phyloP scores from a whole-genome alignment of 176 grass and related monocot genomes.

The Eleusine coracana region DNA sequence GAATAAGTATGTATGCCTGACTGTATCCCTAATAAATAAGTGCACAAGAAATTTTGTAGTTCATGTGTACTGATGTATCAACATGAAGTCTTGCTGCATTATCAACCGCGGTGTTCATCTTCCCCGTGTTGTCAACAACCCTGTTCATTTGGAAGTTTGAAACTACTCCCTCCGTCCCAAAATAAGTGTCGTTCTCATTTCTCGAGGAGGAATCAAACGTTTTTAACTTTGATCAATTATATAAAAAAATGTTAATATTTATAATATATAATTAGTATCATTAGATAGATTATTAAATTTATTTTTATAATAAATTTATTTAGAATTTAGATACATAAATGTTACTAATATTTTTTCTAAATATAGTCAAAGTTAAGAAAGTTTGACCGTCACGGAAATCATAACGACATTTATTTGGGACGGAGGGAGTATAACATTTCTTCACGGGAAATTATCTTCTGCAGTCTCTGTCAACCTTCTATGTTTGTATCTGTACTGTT shows the following conservation, averaged over 20 bases:
- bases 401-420: too few relatives aligned
- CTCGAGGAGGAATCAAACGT: too few relatives aligned
- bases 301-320: too few relatives aligned
- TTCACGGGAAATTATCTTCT: slow-evolving; percentile 7
- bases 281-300: too few relatives aligned
- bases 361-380: too few relatives aligned
- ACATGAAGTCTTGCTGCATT: neutral
- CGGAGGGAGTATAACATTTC: neutral
- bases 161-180: neutral
- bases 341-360: too few relatives aligned
- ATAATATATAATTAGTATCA: too few relatives aligned
- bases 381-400: too few relatives aligned
- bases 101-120: neutral
- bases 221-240: too few relatives aligned
- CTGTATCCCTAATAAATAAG: neutral
- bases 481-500: neutral
- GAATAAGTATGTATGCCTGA: neutral
- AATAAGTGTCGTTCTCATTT: too few relatives aligned
- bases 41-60: neutral
- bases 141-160: neutral
- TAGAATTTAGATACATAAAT: too few relatives aligned
- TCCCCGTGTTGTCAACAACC: neutral
- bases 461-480: neutral
- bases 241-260: too few relatives aligned
- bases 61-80: neutral